Evolutionary conservation across 2,329 filamentous ascomycete genomes (phyloP).

Genomic region (Elsinoe necatrix): DNA sequence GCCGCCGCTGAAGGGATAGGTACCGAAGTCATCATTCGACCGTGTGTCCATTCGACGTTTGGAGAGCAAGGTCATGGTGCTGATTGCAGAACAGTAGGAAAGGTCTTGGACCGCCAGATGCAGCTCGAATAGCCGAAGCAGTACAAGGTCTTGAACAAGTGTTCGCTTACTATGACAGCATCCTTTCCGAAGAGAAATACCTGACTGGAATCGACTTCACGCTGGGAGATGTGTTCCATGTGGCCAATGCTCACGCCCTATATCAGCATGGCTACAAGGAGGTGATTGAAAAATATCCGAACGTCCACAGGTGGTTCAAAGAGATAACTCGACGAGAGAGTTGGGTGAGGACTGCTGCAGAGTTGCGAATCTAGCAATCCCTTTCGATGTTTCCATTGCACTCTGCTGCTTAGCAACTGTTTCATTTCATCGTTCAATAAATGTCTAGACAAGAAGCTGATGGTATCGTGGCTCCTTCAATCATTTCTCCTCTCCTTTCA

Average conservation of each 20-base stretch:
- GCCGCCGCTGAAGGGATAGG: not conserved
- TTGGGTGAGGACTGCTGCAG: not conserved
- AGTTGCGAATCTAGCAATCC: not conserved
- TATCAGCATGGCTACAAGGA: not conserved
- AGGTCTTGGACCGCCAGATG: not conserved
- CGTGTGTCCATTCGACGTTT: not conserved
- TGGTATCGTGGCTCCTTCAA: not conserved
- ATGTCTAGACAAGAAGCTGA: not conserved
- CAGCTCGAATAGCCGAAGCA: not conserved
- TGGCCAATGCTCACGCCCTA: not conserved
- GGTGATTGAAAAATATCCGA: not conserved
- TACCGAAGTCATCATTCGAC: not conserved
- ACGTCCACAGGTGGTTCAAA: not conserved
- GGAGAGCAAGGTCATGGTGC: not conserved
- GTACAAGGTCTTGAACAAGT: not conserved
- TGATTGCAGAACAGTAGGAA: not conserved
- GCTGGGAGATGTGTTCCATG: not conserved
- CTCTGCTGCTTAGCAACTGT: not conserved
- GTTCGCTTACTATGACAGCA: not conserved
- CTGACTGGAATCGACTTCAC: not conserved
- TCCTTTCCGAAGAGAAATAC: not conserved
- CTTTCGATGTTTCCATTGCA: not conserved
- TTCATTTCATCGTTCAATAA: not conserved
- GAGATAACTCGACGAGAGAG: not conserved
- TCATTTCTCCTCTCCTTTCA: not conserved